phyloP scores from a whole-genome alignment of 805 yeast species.

The Hanseniaspora mollemarum region DNA sequence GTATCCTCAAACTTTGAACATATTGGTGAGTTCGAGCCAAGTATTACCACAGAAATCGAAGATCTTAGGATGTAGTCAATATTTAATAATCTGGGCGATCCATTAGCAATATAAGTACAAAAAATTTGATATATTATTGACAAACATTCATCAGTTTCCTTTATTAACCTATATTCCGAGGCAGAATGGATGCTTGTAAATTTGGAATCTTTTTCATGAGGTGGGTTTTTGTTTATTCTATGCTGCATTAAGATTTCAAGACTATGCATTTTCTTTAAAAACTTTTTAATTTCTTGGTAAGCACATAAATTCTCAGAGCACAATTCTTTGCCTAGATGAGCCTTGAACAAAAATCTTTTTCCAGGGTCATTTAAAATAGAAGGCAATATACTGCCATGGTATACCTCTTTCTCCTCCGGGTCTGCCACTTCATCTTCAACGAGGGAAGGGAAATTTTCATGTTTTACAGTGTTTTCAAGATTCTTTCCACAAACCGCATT shows the following conservation, averaged over 20 bases:
- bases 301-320: constrained; percentile 74
- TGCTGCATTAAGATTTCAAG: constrained; percentile 34
- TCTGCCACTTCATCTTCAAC: background rate
- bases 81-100: constrained; percentile 61
- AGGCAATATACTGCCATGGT: constrained; percentile 20
- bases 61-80: constrained; percentile 46
- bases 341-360: constrained; percentile 50
- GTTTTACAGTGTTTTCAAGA: constrained; percentile 14
- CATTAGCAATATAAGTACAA: constrained; percentile 50
- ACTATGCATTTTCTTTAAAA: constrained; percentile 37
- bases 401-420: background rate
- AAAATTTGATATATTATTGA: constrained; percentile 54
- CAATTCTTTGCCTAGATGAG: constrained; percentile 50
- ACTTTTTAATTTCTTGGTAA: constrained; percentile 46
- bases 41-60: constrained; percentile 33
- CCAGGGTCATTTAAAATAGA: constrained; percentile 64
- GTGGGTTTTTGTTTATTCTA: constrained; percentile 15
- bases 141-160: constrained; percentile 44
- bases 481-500: too few species aligned
- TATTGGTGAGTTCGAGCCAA: constrained; percentile 32
- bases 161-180: constrained; percentile 33
- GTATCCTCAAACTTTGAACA: constrained; percentile 1
- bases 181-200: constrained; percentile 22
- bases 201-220: constrained; percentile 14
- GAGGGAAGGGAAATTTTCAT: too few species aligned